phyloP scores from a whole-genome alignment of 352 stramenopile genomes.

The Phytophthora citrophthora region DNA sequence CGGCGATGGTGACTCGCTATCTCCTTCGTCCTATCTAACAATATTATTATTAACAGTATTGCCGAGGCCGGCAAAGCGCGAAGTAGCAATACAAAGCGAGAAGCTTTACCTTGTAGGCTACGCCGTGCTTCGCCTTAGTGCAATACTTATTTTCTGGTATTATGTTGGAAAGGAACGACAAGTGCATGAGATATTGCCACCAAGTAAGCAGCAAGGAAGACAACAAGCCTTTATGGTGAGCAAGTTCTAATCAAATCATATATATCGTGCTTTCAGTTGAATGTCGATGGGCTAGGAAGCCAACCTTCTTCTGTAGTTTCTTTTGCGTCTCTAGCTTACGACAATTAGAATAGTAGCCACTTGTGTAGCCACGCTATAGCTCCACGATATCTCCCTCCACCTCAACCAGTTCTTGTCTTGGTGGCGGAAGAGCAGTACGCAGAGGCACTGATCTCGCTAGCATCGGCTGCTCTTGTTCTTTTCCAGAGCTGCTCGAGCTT shows the following conservation, averaged over 20 bases:
- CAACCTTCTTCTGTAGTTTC: background rate
- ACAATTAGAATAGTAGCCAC: slow-evolving; percentile 27
- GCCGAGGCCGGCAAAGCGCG: slow-evolving; percentile 36
- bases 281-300: background rate
- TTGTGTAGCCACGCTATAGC: slow-evolving; percentile 31
- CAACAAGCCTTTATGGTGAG: slow-evolving; percentile 4
- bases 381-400: slow-evolving; percentile 72
- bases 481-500: slow-evolving; percentile 21
- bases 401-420: slow-evolving; percentile 54
- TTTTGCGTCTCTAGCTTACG: slow-evolving; percentile 1
- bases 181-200: background rate
- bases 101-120: slow-evolving; percentile 41
- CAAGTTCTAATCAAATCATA: slow-evolving; percentile 36
- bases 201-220: slow-evolving; percentile 1
- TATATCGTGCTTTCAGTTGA: slow-evolving; percentile 31
- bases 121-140: slow-evolving; percentile 36
- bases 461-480: slow-evolving; percentile 30
- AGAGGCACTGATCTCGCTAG: slow-evolving; percentile 43
- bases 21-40: slow-evolving; percentile 38
- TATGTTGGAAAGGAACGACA: slow-evolving; percentile 32
- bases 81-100: slow-evolving; percentile 42
- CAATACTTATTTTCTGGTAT: slow-evolving; percentile 41
- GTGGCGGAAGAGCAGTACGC: slow-evolving; percentile 36
- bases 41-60: slow-evolving; percentile 54
- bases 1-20: slow-evolving; percentile 33